Evolutionary conservation across 768 basidiomycete genomes (phyloP).

Genomic region (Trametes cingulata): DNA sequence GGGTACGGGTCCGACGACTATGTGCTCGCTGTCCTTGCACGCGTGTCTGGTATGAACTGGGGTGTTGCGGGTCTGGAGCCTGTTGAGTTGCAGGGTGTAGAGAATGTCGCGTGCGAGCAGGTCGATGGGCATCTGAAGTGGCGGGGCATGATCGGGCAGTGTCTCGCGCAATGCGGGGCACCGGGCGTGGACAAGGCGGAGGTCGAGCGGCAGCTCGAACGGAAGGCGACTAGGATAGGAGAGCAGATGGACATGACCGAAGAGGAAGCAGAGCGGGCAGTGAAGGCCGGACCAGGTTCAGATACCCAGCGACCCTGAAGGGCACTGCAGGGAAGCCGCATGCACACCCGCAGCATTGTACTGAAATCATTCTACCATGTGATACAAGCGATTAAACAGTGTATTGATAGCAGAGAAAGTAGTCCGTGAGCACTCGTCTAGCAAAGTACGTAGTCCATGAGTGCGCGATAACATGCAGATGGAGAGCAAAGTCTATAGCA

Average conservation of each 20-base stretch:
- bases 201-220: constrained; percentile 38
- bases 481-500: background rate
- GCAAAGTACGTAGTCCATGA: constrained; percentile 11
- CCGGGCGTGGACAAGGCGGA: constrained; percentile 41
- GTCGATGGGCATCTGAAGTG: constrained; percentile 55
- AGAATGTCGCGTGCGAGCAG: constrained; percentile 49
- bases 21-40: constrained; percentile 52
- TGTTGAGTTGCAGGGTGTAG: constrained; percentile 51
- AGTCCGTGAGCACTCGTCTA: constrained; percentile 16
- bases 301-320: background rate
- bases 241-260: constrained; percentile 25
- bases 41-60: constrained; percentile 49
- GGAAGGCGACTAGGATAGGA: constrained; percentile 28
- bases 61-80: constrained; percentile 51
- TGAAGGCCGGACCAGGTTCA: constrained; percentile 9
- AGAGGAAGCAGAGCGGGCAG: constrained; percentile 18
- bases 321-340: background rate
- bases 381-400: background rate
- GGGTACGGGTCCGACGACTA: constrained; percentile 54
- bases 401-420: constrained; percentile 2
- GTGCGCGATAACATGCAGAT: background rate
- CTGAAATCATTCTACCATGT: background rate
- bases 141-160: constrained; percentile 50
- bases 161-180: constrained; percentile 41
- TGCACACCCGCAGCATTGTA: background rate